A percentile compares a stretch with the other conserved stretches of the same genome.
phyloP scores from a whole-genome alignment of 2,329 filamentous ascomycete genomes.

The Alternaria alternata region DNA sequence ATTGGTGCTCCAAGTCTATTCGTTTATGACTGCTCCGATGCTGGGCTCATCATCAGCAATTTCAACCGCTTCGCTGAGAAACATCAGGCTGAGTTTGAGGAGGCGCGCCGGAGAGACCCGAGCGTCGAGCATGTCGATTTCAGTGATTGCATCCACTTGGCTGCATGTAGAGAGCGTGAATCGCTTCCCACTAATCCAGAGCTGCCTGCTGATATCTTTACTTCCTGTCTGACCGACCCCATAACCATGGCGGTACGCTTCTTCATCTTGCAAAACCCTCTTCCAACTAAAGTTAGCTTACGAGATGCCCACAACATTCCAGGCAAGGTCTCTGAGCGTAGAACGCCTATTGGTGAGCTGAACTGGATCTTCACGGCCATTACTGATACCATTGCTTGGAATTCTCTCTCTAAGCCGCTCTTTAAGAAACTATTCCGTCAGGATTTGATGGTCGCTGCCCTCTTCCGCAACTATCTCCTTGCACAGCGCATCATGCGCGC shows the following conservation, averaged over 20 bases:
- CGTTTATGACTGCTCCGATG: conserved; percentile 97
- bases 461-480: conserved; percentile 95
- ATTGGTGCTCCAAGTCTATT: conserved; percentile 94
- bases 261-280: conserved; percentile 91
- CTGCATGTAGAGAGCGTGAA: conserved; percentile 88
- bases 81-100: conserved; percentile 87
- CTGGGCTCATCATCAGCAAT: conserved; percentile 93
- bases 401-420: conserved; percentile 83
- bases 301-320: conserved; percentile 89
- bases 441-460: conserved; percentile 97
- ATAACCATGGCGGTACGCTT: conserved; percentile 98
- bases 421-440: conserved; percentile 98
- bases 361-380: conserved; percentile 99
- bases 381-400: conserved; percentile 99
- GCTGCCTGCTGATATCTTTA: conserved; percentile 93
- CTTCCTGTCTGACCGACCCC: conserved; percentile 92
- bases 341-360: conserved; percentile 92
- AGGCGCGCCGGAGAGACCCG: conserved; percentile 77
- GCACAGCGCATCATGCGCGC: conserved; percentile 95
- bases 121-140: conserved; percentile 70
- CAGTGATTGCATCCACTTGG: conserved; percentile 88
- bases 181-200: conserved; percentile 94
- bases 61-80: conserved; percentile 95
- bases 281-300: conserved; percentile 72
- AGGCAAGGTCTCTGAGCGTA: conserved; percentile 87